Evolutionary conservation across 2,329 filamentous ascomycete genomes (phyloP).

Genomic region (Cladosporium sphaerospermum): DNA sequence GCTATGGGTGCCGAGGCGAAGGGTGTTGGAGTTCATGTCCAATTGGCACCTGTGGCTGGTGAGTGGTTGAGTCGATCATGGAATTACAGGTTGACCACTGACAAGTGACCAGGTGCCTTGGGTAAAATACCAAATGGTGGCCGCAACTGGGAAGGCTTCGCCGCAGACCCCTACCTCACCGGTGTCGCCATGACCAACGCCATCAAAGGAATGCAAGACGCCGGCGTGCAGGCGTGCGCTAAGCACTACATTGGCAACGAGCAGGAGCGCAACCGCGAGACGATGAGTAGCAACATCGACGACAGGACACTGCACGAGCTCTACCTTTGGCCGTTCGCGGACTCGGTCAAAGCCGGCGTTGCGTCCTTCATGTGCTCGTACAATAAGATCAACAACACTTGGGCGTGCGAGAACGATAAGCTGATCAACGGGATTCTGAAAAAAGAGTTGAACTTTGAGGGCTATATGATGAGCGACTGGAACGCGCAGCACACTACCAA

Average conservation of each 20-base stretch:
- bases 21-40: constrained; percentile 67
- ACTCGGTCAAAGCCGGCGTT: constrained; percentile 17
- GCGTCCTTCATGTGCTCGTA: constrained; percentile 26
- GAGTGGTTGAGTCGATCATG: background rate
- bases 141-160: constrained; percentile 52
- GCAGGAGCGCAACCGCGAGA: constrained; percentile 14
- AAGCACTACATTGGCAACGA: constrained; percentile 13
- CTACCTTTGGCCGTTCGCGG: constrained; percentile 20
- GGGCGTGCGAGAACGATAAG: constrained; percentile 56
- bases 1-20: constrained; percentile 68
- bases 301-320: constrained; percentile 23
- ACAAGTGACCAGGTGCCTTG: constrained; percentile 16
- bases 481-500: constrained; percentile 55
- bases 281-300: constrained; percentile 26
- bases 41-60: constrained; percentile 71
- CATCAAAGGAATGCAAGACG: constrained; percentile 44
- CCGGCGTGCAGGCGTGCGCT: constrained; percentile 33
- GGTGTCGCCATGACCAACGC: constrained; percentile 43
- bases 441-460: constrained; percentile 65
- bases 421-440: constrained; percentile 63
- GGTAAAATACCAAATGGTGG: constrained; percentile 13
- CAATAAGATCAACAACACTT: constrained; percentile 56
- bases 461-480: constrained; percentile 62
- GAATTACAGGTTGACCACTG: background rate
- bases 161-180: constrained; percentile 58